Percentiles rank a stretch among this genome's conserved stretches.
Conservation (phyloP, 495 filamentous ascomycete genomes). For the Astrothelium macrocarpum region DNA sequence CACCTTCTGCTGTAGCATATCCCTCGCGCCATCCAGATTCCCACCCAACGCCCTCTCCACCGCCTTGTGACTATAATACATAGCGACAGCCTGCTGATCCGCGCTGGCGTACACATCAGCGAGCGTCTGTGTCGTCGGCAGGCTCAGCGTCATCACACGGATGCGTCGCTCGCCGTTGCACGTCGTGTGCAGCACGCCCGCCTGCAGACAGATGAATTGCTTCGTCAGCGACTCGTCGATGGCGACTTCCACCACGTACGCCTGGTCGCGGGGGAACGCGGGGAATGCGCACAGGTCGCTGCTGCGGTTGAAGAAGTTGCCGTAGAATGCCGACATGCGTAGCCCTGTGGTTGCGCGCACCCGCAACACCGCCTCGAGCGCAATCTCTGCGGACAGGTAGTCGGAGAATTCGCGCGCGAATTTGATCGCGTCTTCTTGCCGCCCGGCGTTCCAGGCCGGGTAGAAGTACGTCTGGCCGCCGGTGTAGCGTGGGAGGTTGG, state of each 20-base stretch:
- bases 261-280: constrained; percentile 92
- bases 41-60: constrained; percentile 80
- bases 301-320: constrained; percentile 97
- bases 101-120: constrained; percentile 91
- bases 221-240: constrained; percentile 94
- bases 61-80: constrained; percentile 95
- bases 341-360: constrained; percentile 91
- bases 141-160: constrained; percentile 81
- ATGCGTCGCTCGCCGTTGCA: constrained; percentile 96
- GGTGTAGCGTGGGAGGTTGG: constrained; percentile 89
- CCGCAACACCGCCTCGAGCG: constrained; percentile 88
- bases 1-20: constrained; percentile 79
- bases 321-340: constrained; percentile 96
- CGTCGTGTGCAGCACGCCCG: constrained; percentile 94
- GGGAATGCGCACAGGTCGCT: constrained; percentile 97
- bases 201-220: constrained; percentile 87
- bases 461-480: constrained; percentile 99
- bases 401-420: constrained; percentile 96
- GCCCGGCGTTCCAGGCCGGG: constrained; percentile 90
- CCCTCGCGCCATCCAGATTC: constrained; percentile 82
- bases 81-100: constrained; percentile 84
- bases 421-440: constrained; percentile 91
- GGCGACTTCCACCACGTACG: constrained; percentile 97
- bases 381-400: constrained; percentile 89
- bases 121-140: constrained; percentile 84